Conservation (phyloP, 257 asterid species). For the Cordia subcordata region DNA sequence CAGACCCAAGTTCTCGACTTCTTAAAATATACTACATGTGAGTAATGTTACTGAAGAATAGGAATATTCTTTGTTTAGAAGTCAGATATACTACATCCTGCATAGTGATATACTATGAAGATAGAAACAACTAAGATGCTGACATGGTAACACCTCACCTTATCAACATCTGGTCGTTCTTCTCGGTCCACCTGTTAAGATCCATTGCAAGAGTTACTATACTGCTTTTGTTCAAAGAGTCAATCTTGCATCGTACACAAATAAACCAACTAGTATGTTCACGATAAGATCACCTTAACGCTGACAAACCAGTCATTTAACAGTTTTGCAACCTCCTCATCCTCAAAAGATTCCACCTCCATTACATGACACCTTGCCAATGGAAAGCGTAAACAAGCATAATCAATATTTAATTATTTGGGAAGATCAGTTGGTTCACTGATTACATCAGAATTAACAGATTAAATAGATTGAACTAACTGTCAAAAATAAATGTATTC, state of each 20-base stretch:
- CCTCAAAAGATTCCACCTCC: slow-evolving; percentile 98
- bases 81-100: too few species aligned
- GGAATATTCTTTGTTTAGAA: background rate
- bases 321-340: slow-evolving; percentile 69
- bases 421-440: too few species aligned
- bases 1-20: too few species aligned
- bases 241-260: background rate
- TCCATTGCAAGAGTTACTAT: background rate
- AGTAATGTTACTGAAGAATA: too few species aligned
- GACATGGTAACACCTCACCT: slow-evolving; percentile 39
- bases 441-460: too few species aligned
- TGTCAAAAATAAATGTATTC: too few species aligned
- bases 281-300: slow-evolving; percentile 56
- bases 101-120: too few species aligned
- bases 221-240: background rate
- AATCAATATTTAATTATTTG: background rate
- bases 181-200: slow-evolving; percentile 81
- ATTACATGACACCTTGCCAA: slow-evolving; percentile 89
- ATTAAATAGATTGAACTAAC: too few species aligned
- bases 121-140: too few species aligned
- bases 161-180: slow-evolving; percentile 97
- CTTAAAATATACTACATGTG: too few species aligned
- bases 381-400: background rate
- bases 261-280: background rate
- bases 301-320: slow-evolving; percentile 90